Conservation (phyloP, 257 asterid species). For the Linaria vulgaris region DNA sequence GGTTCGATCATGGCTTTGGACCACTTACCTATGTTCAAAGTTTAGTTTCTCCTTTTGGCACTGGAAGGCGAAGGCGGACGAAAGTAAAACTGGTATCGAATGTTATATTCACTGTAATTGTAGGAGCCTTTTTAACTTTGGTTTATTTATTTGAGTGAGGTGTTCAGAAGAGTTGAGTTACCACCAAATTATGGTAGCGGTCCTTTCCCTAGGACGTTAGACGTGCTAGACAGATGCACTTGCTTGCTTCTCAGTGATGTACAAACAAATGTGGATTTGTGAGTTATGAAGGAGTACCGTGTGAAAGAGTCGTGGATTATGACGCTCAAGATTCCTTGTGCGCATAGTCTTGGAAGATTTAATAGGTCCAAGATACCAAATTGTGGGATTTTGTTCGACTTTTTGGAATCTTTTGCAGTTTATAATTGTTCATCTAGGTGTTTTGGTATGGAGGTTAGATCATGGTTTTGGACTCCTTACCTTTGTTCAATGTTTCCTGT, state of each 20-base stretch:
- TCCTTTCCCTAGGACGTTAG: background rate
- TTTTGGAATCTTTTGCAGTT: background rate
- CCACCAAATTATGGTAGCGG: background rate
- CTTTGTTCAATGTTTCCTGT: no score
- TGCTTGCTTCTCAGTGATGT: background rate
- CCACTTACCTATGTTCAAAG: background rate
- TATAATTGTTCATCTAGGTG: no score
- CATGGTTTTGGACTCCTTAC: no score
- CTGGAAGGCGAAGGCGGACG: background rate
- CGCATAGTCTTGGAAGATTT: background rate
- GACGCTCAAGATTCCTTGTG: background rate
- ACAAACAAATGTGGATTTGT: background rate
- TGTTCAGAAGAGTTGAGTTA: constrained; percentile 1
- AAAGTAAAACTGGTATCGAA: background rate
- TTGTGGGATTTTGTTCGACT: background rate
- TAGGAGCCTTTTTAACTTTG: no score
- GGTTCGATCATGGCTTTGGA: background rate
- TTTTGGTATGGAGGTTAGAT: no score
- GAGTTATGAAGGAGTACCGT: constrained; percentile 13
- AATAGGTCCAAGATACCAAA: background rate
- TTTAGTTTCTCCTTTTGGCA: background rate
- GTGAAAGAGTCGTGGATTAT: background rate
- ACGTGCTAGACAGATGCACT: background rate
- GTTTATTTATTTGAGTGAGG: background rate
- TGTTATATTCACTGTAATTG: no score